Conservation (phyloP, 169 alveolate species). For the Plasmodium vivax region DNA sequence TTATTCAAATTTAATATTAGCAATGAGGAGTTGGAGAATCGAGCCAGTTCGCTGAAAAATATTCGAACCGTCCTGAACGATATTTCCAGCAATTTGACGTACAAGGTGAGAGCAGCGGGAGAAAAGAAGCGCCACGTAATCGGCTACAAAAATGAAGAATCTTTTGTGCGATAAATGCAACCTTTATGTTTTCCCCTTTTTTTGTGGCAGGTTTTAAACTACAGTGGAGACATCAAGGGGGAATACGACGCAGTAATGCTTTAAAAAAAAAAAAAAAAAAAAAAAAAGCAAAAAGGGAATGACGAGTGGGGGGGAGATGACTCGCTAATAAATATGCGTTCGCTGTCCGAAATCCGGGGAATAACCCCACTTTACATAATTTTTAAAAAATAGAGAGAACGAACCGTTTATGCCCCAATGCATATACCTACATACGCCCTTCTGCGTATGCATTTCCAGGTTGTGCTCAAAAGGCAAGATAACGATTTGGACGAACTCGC, state of each 20-base stretch:
- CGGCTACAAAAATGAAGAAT: background rate
- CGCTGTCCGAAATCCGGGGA: background rate
- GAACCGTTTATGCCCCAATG: background rate
- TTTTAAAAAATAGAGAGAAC: background rate
- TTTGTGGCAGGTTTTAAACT: slow-evolving; percentile 30
- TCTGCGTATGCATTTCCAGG: slow-evolving; percentile 15
- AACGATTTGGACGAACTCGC: slow-evolving; percentile 80
- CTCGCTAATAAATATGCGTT: background rate
- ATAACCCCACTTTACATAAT: background rate
- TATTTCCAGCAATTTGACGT: slow-evolving; percentile 8
- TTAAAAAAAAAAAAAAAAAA: background rate
- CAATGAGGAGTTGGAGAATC: slow-evolving; percentile 47
- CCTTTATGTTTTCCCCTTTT: background rate
- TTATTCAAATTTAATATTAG: slow-evolving; percentile 58
- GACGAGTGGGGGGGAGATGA: background rate
- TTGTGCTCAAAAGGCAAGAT: slow-evolving; percentile 75
- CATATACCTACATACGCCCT: background rate
- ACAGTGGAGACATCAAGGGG: background rate
- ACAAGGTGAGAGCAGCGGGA: slow-evolving; percentile 5
- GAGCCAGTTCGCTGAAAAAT: slow-evolving; percentile 34
- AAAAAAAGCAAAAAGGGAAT: background rate
- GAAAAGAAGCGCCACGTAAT: background rate
- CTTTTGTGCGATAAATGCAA: background rate
- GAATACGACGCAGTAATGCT: slow-evolving; percentile 38
- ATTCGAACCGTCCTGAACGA: slow-evolving; percentile 31